phyloP scores from a whole-genome alignment of 2,329 filamentous ascomycete genomes.

The Neocucurbitaria cava region DNA sequence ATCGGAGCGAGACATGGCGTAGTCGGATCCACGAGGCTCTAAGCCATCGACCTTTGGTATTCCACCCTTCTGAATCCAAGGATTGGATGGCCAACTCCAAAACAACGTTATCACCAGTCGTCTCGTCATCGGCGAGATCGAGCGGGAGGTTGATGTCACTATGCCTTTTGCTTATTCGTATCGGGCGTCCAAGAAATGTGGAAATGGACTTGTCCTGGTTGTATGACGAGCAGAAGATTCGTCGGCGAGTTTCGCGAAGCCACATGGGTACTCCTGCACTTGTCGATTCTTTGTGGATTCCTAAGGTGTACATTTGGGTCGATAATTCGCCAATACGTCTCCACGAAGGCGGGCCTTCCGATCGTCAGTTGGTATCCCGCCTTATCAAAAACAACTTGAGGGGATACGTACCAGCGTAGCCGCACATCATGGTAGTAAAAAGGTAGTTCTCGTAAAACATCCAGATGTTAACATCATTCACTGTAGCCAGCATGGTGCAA shows the following conservation, averaged over 20 bases:
- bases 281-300: constrained; percentile 41
- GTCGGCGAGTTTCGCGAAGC: constrained; percentile 36
- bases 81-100: constrained; percentile 22
- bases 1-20: constrained; percentile 30
- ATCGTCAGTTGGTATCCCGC: not conserved
- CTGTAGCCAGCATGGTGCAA: constrained; percentile 47
- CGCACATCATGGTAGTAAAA: constrained; percentile 46
- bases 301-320: constrained; percentile 41
- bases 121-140: constrained; percentile 39
- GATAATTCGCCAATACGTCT: constrained; percentile 40
- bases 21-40: constrained; percentile 40
- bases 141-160: constrained; percentile 39
- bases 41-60: constrained; percentile 38
- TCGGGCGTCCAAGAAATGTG: constrained; percentile 43
- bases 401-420: constrained; percentile 44
- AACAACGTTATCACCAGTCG: constrained; percentile 25
- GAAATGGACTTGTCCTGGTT: constrained; percentile 44
- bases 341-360: constrained; percentile 38
- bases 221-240: constrained; percentile 38
- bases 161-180: constrained; percentile 39
- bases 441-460: constrained; percentile 47
- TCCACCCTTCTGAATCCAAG: constrained; percentile 49
- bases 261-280: constrained; percentile 32
- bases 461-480: constrained; percentile 49
- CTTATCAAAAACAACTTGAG: not conserved